Evolutionary conservation across 305 asterid genomes (phyloP), one percentile per base, ranked within the genome.

Genomic region (Fraxinus albicans): DNA sequence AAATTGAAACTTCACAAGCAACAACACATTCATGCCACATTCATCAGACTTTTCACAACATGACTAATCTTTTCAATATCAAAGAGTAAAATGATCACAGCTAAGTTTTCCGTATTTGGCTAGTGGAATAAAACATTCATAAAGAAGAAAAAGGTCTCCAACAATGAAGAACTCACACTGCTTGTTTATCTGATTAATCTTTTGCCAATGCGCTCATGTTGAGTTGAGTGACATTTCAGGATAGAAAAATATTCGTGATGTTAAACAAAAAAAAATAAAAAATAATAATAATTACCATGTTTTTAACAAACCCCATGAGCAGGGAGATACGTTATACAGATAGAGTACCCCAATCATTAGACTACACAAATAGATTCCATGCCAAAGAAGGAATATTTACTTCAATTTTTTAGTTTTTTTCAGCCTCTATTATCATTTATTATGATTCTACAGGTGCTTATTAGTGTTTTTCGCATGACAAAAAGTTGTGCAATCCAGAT

Each of bases 1-100:
- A 38, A 81, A 60, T 33, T 63, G 17, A 77, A 82, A 77, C 38
- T 38, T 63, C 35, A 82, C 73, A 80, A 80, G 77, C 82, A 38
- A 80, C 29, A 73, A 80, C 33, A 47, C 40, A 80, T 19, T 73
- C 21, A 69, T 67, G 63, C 79, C 67, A 79, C 27, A 40, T 50
- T 67, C 40, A 10, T 40, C 72, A 47, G 77, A 74, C 8, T 34
- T 80, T 80, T 55, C 77, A 76, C 35, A 55, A 78, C 80, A 69
- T 55, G 76, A 72, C 75, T 33, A 84, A 73, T 77, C 21, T 80
- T 80, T 84, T 60, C 70, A 10, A 15, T 36, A 47, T 35, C 60
- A 77, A 19, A 83, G 76, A 53, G 50, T 13, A 27, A 10, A 67
- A 10, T 12, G 19, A 3, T 67, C 36, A 67, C 17, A 27, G 74